Conservation (phyloP, 2,329 filamentous ascomycete species). For the Colletotrichum truncatum region DNA sequence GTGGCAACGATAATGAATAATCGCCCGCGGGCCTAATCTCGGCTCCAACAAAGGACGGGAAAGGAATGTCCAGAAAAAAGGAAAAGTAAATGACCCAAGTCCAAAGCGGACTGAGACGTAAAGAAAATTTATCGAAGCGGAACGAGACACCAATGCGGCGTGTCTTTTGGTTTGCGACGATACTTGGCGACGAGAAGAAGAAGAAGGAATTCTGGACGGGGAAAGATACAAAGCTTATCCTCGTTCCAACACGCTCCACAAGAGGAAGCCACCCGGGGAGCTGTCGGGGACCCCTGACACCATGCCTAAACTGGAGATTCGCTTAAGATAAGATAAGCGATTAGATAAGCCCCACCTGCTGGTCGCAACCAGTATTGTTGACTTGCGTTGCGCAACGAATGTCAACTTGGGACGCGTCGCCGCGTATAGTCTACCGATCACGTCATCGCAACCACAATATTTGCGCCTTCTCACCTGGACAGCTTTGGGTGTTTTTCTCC, state of each 20-base stretch:
- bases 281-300: slow-evolving; percentile 29
- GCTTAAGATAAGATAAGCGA: slow-evolving; percentile 18
- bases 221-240: slow-evolving; percentile 25
- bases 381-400: neutral
- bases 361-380: neutral
- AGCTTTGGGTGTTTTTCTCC: no score
- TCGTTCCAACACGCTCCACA: slow-evolving; percentile 12
- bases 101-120: slow-evolving; percentile 20
- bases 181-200: slow-evolving; percentile 14
- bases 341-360: slow-evolving; percentile 19
- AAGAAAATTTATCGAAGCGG: slow-evolving; percentile 2
- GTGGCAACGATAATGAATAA: slow-evolving; percentile 28
- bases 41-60: slow-evolving; percentile 9
- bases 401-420: slow-evolving; percentile 18
- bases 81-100: neutral
- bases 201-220: neutral
- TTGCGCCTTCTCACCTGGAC: neutral
- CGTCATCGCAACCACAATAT: neutral
- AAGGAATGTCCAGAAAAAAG: neutral
- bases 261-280: slow-evolving; percentile 17
- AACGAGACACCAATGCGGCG: neutral
- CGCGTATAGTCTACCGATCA: neutral
- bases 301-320: slow-evolving; percentile 21
- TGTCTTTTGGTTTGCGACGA: slow-evolving; percentile 22
- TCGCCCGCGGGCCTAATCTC: slow-evolving; percentile 10